These are phyloP conservation scores for Cytospora mali DNA, from an alignment of 2,329 filamentous ascomycete genomes.

Conservation along the genomic window DNA sequence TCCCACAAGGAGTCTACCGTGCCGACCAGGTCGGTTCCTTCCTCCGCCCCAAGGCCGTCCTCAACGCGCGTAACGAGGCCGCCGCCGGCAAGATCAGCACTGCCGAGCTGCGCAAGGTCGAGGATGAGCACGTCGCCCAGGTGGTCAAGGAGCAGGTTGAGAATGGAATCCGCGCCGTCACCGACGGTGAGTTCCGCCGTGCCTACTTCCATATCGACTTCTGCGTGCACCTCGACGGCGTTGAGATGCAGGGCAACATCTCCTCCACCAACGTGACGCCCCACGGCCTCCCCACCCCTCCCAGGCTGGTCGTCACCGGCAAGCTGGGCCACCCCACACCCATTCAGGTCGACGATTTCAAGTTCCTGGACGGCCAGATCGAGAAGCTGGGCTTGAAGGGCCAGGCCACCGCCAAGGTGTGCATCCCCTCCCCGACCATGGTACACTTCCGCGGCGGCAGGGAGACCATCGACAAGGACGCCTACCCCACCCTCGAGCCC, in stretches of 20 bases:
- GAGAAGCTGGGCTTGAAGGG: slow-evolving; percentile 36
- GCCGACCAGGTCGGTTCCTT: slow-evolving; percentile 61
- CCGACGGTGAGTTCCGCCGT: slow-evolving; percentile 60
- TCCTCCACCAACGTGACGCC: slow-evolving; percentile 47
- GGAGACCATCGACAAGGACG: slow-evolving; percentile 53
- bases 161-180: slow-evolving; percentile 52
- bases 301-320: slow-evolving; percentile 55
- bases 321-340: slow-evolving; percentile 56
- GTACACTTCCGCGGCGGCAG: slow-evolving; percentile 60
- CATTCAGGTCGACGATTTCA: slow-evolving; percentile 60
- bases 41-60: slow-evolving; percentile 52
- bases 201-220: slow-evolving; percentile 63
- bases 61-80: slow-evolving; percentile 51
- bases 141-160: slow-evolving; percentile 53
- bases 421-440: slow-evolving; percentile 62
- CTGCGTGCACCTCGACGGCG: slow-evolving; percentile 55
- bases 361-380: slow-evolving; percentile 54
- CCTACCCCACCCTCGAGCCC: slow-evolving; percentile 56
- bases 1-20: slow-evolving; percentile 47
- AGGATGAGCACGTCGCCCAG: slow-evolving; percentile 51
- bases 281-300: slow-evolving; percentile 53
- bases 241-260: slow-evolving; percentile 53
- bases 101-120: slow-evolving; percentile 50
- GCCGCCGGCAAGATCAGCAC: slow-evolving; percentile 45
- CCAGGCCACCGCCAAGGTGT: slow-evolving; percentile 53